phyloP scores from a whole-genome alignment of 495 filamentous ascomycete genomes.

The Aspergillus mulundensis region DNA sequence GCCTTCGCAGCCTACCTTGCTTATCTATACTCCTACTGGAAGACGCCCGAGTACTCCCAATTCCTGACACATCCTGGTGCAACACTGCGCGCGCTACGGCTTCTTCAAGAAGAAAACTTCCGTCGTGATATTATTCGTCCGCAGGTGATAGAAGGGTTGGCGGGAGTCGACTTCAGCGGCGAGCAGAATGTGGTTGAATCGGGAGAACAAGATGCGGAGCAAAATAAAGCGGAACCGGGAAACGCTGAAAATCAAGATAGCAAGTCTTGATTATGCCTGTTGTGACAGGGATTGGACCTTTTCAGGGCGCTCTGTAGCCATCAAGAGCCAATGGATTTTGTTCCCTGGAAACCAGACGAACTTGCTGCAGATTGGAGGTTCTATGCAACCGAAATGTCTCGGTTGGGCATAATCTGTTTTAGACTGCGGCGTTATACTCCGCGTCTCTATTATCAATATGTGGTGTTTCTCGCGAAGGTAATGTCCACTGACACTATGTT shows the following conservation, averaged over 20 bases:
- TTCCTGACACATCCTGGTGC: conserved; percentile 79
- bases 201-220: conserved; percentile 27
- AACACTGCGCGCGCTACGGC: conserved; percentile 73
- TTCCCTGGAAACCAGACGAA: not conserved
- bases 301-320: not conserved
- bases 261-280: conserved; percentile 23
- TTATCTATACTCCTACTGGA: conserved; percentile 81
- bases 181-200: conserved; percentile 24
- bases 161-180: conserved; percentile 47
- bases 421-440: not conserved
- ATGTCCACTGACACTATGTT: conserved; percentile 7
- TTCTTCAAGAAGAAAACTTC: conserved; percentile 81
- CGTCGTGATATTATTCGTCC: conserved; percentile 76
- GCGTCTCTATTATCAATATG: conserved; percentile 4
- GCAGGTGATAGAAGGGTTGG: conserved; percentile 61
- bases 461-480: not conserved
- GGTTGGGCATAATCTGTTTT: not conserved
- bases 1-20: conserved; percentile 75
- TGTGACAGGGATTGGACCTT: not conserved
- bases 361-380: not conserved
- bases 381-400: not conserved
- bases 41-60: conserved; percentile 73
- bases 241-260: conserved; percentile 6
- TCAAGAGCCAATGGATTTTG: not conserved
- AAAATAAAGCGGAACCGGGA: conserved; percentile 20